phyloP scores from a whole-genome alignment of 2,329 filamentous ascomycete genomes.

The Phialemoniopsis sp. region DNA sequence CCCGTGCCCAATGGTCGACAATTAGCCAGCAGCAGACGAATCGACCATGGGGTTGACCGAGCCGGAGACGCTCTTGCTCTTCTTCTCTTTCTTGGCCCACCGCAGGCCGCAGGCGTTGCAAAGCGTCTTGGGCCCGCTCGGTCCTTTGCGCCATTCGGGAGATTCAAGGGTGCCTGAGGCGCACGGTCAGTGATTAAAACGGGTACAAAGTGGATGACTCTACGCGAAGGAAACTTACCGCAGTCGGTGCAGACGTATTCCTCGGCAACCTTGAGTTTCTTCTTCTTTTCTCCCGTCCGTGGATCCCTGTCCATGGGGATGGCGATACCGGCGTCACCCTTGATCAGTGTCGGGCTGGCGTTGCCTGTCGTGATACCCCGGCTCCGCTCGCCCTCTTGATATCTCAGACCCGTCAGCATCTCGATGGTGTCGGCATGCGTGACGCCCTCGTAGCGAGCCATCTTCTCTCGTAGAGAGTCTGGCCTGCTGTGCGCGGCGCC shows the following conservation, averaged over 20 bases:
- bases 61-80: slow-evolving; percentile 32
- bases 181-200: neutral
- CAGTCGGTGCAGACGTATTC: slow-evolving; percentile 97
- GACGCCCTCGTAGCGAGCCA: slow-evolving; percentile 71
- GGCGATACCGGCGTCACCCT: slow-evolving; percentile 81
- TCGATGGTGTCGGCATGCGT: slow-evolving; percentile 84
- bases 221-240: slow-evolving; percentile 46
- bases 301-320: slow-evolving; percentile 77
- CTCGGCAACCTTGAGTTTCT: slow-evolving; percentile 76
- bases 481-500: slow-evolving; percentile 62
- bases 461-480: slow-evolving; percentile 80
- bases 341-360: slow-evolving; percentile 73
- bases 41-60: slow-evolving; percentile 1
- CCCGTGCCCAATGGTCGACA: no score
- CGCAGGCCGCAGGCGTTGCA: slow-evolving; percentile 89
- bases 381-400: slow-evolving; percentile 84
- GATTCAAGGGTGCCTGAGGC: slow-evolving; percentile 72
- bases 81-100: slow-evolving; percentile 82
- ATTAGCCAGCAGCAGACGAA: neutral
- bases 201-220: neutral
- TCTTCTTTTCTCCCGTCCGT: slow-evolving; percentile 73
- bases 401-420: slow-evolving; percentile 84
- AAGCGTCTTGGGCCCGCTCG: slow-evolving; percentile 86
- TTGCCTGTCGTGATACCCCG: slow-evolving; percentile 85
- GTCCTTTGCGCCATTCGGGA: slow-evolving; percentile 94